phyloP scores from a whole-genome alignment of 1,139 yeast genomes.

The Yamadazyma dendronema region DNA sequence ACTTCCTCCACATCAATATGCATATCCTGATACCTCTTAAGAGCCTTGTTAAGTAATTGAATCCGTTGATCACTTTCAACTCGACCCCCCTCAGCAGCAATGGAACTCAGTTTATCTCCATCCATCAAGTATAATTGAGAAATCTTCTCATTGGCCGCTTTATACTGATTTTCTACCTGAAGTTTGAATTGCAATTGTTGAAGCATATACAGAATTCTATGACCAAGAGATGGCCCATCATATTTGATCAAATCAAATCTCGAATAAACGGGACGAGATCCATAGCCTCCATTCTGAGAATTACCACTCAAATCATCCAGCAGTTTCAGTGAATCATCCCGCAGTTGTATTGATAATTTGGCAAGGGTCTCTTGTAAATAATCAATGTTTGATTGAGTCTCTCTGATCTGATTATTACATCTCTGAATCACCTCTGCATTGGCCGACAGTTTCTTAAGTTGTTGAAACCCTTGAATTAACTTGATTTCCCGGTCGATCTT shows the following conservation, averaged over 20 bases:
- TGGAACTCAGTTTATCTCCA: conserved; percentile 82
- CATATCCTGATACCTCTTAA: conserved; percentile 86
- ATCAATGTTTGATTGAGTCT: conserved; percentile 87
- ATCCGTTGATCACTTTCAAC: conserved; percentile 84
- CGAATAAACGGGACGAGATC: conserved; percentile 48
- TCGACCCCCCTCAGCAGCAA: conserved; percentile 87
- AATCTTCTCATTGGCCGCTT: conserved; percentile 88
- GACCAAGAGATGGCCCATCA: conserved; percentile 95
- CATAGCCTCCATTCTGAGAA: conserved; percentile 2
- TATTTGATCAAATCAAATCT: conserved; percentile 82
- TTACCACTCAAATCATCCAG: background rate
- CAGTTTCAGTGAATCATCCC: background rate
- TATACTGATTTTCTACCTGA: conserved; percentile 90
- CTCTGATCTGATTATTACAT: conserved; percentile 87
- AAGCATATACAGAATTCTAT: conserved; percentile 90
- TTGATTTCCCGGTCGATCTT: conserved; percentile 87
- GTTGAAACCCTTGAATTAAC: conserved; percentile 83
- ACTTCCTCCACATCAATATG: conserved; percentile 70
- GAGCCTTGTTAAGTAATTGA: conserved; percentile 75
- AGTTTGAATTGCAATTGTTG: conserved; percentile 91
- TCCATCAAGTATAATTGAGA: conserved; percentile 83
- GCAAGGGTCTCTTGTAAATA: conserved; percentile 77
- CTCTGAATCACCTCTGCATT: conserved; percentile 84
- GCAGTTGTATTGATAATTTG: conserved; percentile 45
- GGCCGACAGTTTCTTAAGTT: conserved; percentile 71